phyloP scores from a whole-genome alignment of 2,329 filamentous ascomycete species.

The Gliomastix tumulicola region DNA sequence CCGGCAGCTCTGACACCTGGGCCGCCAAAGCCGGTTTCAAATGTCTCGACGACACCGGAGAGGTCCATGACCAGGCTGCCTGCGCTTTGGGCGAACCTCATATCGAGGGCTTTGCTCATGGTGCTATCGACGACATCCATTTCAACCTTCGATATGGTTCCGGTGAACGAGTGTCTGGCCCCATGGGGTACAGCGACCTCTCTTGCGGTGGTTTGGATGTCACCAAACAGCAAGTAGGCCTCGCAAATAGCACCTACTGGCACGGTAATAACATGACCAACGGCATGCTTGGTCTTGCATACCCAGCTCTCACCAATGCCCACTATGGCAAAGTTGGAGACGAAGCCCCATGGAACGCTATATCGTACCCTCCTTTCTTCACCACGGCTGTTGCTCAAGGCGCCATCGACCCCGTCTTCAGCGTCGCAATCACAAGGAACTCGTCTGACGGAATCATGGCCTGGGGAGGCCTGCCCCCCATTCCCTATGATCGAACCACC shows the following conservation, averaged over 20 bases:
- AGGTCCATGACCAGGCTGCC: constrained; percentile 15
- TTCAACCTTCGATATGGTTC: constrained; percentile 39
- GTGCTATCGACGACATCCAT: constrained; percentile 30
- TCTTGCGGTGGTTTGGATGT: constrained; percentile 37
- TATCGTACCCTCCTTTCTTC: constrained; percentile 40
- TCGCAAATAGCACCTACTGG: constrained; percentile 44
- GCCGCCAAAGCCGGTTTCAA: constrained; percentile 29
- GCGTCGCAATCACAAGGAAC: constrained; percentile 39
- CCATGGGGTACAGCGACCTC: constrained; percentile 38
- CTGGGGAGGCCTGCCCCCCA: constrained; percentile 38
- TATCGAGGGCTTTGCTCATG: constrained; percentile 30
- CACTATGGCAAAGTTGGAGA: constrained; percentile 31
- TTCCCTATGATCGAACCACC: constrained; percentile 5
- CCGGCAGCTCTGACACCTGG: constrained; percentile 47
- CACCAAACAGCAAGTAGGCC: constrained; percentile 35
- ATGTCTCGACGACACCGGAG: constrained; percentile 29
- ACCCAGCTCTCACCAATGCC: constrained; percentile 40
- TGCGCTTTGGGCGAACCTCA: constrained; percentile 34
- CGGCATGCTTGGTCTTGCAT: constrained; percentile 43
- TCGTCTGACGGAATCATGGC: constrained; percentile 35
- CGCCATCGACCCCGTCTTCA: constrained; percentile 35
- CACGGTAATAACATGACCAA: constrained; percentile 43
- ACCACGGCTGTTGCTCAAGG: constrained; percentile 40
- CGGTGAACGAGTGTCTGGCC: constrained; percentile 38
- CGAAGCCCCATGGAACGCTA: constrained; percentile 27